Conservation (phyloP, 2,329 filamentous ascomycete genomes). For the Boeremia lycopersici region DNA sequence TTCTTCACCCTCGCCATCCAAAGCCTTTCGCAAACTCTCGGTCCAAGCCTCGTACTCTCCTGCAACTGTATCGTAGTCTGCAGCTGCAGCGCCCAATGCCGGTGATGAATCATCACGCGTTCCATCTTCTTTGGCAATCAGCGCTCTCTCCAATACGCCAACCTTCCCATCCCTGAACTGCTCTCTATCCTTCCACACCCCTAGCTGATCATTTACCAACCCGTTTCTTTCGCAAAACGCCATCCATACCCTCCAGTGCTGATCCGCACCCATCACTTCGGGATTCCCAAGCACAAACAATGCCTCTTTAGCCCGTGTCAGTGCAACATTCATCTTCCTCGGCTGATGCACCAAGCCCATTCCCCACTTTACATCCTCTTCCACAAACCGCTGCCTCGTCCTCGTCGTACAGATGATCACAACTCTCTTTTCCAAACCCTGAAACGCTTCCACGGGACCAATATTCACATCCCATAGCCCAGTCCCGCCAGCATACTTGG, state of each 20-base stretch:
- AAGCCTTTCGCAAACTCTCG: conserved; percentile 25
- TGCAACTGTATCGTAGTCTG: conserved; percentile 11
- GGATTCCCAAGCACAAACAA: conserved; percentile 52
- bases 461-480: conserved; percentile 51
- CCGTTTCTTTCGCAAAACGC: conserved; percentile 49
- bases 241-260: conserved; percentile 47
- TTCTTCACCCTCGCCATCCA: conserved; percentile 27
- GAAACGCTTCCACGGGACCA: conserved; percentile 55
- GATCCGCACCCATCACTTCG: conserved; percentile 45
- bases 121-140: conserved; percentile 29
- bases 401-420: conserved; percentile 55
- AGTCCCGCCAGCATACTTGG: conserved; percentile 11
- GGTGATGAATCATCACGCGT: conserved; percentile 5
- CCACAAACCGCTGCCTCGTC: conserved; percentile 40
- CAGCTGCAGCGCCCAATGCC: conserved; percentile 22
- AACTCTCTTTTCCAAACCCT: conserved; percentile 52
- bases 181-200: conserved; percentile 10
- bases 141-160: conserved; percentile 36
- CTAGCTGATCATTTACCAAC: conserved; percentile 30
- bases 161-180: conserved; percentile 12
- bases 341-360: conserved; percentile 48
- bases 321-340: conserved; percentile 53
- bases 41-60: conserved; percentile 34
- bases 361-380: conserved; percentile 35
- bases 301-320: conserved; percentile 53